These are phyloP conservation scores for Rostrohypoxylon terebratum DNA, from an alignment of 495 filamentous ascomycete species.

Conservation along the genomic window DNA sequence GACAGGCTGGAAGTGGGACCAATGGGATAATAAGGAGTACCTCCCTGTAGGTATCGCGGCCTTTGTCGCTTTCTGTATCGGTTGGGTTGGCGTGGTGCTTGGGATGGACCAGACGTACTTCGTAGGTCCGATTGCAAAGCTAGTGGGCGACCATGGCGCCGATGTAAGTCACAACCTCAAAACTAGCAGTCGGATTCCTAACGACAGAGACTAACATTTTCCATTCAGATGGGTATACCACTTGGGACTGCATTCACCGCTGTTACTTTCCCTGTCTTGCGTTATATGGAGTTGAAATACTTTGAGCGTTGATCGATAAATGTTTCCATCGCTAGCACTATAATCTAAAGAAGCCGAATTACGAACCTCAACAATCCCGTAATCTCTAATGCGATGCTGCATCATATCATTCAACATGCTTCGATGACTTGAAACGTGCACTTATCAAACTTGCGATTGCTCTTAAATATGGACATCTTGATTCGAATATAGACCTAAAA, in stretches of 20 bases:
- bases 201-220: not conserved
- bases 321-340: not conserved
- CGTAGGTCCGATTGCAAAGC: conserved; percentile 3
- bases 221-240: conserved; percentile 5
- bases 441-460: not conserved
- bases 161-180: not conserved
- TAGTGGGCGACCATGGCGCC: conserved; percentile 6
- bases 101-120: conserved; percentile 17
- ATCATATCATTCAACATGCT: not conserved
- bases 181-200: not conserved
- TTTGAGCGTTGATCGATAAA: not conserved
- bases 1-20: conserved; percentile 15
- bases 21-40: conserved; percentile 11
- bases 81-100: conserved; percentile 12
- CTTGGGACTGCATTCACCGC: not conserved
- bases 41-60: conserved; percentile 10
- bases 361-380: too few species aligned
- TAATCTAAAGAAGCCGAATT: not conserved
- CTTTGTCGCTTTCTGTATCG: conserved; percentile 5
- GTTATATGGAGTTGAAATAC: conserved; percentile 2
- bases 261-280: conserved; percentile 6
- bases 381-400: too few species aligned
- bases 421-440: not conserved
- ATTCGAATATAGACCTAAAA: not conserved
- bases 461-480: not conserved